Evolutionary conservation across 352 stramenopile genomes (phyloP), one percentile per base, ranked within the genome.

Genomic region (Pythium rhizo-oryzae): DNA sequence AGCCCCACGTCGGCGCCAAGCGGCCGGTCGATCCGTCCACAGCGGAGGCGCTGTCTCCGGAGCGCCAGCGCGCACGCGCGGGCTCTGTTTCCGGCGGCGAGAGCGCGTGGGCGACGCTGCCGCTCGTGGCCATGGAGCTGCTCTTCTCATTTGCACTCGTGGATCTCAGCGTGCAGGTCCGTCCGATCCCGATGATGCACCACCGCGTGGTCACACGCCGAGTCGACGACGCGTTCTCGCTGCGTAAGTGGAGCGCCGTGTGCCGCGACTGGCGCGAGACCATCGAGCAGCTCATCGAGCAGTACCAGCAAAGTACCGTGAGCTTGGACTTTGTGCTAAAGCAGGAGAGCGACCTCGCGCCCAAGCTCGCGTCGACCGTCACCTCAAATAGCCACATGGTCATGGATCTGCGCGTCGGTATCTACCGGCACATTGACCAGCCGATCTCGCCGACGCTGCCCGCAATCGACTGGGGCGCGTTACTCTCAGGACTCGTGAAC

Each of bases 291-390:
- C 78, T 85, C 59, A 68, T 88, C 24, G 47, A 55, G 21, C 72
- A 83, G 46, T 81, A 76, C 74, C 69, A 77, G 55, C 56, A 77
- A 44, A 71, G 78, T 25, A 79, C 76, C 1, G 53, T 83, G 51
- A 80, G 81, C 60, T 33, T 83, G 21, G 81, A 86, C 24, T 74
- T 88, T 24, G 79, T 79, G 68, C 72, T 86, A 66, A 84, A 85
- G 61, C 65, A 58, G 16, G 24, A 53, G 25, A 66, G 79, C 56
- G 74, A 88, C 30, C 60, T 65, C 19, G 43, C 25, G 23, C 59
- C 71, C 37, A 66, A 56, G 23, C 47, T 81, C n/a, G 49, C 46
- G 35, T 33, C 44, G 16, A 62, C 73, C n/a, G 51, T 69, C 7
- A 30, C 33, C 12, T 47, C 63, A 18, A 70, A 72, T 16, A 25